phyloP scores from a whole-genome alignment of 2,329 filamentous ascomycete species.

The Xylariaceae sp. region DNA sequence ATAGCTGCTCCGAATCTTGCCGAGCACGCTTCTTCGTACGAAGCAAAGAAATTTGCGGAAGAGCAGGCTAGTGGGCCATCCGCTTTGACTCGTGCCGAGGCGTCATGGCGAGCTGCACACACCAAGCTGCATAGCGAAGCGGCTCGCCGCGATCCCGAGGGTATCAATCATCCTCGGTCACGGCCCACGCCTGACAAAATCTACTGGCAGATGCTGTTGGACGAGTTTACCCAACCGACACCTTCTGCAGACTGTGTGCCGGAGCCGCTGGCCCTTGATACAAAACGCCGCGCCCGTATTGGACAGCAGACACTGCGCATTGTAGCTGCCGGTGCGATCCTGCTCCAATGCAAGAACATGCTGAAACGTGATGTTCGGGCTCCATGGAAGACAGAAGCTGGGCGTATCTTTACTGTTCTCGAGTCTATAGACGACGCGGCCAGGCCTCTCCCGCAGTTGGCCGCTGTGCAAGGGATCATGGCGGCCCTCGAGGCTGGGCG shows the following conservation, averaged over 20 bases:
- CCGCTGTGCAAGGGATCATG: conserved; percentile 53
- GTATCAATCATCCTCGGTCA: conserved; percentile 52
- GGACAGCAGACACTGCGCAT: conserved; percentile 55
- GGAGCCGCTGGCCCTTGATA: conserved; percentile 67
- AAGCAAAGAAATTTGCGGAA: conserved; percentile 62
- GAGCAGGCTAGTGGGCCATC: conserved; percentile 51
- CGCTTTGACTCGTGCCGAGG: conserved; percentile 51
- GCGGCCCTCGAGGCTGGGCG: conserved; percentile 54
- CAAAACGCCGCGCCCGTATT: conserved; percentile 51
- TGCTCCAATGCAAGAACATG: conserved; percentile 75
- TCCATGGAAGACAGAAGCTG: conserved; percentile 68
- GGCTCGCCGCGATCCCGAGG: conserved; percentile 61
- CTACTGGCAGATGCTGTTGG: conserved; percentile 68
- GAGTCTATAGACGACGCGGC: conserved; percentile 43
- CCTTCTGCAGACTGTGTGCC: conserved; percentile 51
- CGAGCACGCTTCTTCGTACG: conserved; percentile 64
- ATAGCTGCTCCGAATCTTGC: conserved; percentile 65
- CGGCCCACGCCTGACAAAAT: conserved; percentile 62
- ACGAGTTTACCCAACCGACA: conserved; percentile 62
- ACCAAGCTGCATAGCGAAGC: conserved; percentile 58
- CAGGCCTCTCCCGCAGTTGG: conserved; percentile 34
- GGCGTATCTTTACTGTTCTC: conserved; percentile 62
- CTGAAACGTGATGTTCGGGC: conserved; percentile 72
- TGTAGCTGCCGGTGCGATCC: conserved; percentile 64
- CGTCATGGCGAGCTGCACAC: conserved; percentile 59